A percentile compares a stretch with the other conserved stretches of the same genome.
phyloP scores from a whole-genome alignment of 2,329 filamentous ascomycete genomes.

The Chaetomium sp. region DNA sequence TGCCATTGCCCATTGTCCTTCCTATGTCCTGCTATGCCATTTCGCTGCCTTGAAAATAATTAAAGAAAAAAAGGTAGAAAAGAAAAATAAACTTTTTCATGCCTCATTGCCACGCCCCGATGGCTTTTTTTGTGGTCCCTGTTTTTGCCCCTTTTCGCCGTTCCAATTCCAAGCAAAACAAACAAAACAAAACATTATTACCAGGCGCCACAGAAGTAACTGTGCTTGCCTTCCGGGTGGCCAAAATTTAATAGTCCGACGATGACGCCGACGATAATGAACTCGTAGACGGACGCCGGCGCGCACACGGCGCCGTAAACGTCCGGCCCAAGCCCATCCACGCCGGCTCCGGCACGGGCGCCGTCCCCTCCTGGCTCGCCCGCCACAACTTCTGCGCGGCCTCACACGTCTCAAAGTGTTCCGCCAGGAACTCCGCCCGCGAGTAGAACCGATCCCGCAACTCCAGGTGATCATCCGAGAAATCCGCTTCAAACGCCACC shows the following conservation, averaged over 20 bases:
- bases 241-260: not conserved
- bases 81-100: not conserved
- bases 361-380: constrained; percentile 7
- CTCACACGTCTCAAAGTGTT: constrained; percentile 10
- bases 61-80: not conserved
- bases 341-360: constrained; percentile 6
- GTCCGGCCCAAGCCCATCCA: constrained; percentile 8
- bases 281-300: not conserved
- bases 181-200: not conserved
- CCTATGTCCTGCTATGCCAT: no score
- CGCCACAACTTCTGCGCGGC: constrained; percentile 11
- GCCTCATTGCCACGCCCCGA: not conserved
- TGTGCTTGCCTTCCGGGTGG: no score
- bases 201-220: not conserved
- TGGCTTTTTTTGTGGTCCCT: not conserved
- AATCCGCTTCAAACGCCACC: constrained; percentile 9
- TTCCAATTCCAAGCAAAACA: not conserved
- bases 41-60: no score
- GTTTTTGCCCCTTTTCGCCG: not conserved
- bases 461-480: constrained; percentile 11
- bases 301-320: constrained; percentile 3
- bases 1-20: no score
- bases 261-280: not conserved
- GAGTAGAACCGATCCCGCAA: constrained; percentile 13
- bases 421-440: not conserved